Percentiles rank a stretch among this genome's conserved stretches.
Conservation (phyloP, 1,284 basidiomycete species). For the Trametes pubescens region DNA sequence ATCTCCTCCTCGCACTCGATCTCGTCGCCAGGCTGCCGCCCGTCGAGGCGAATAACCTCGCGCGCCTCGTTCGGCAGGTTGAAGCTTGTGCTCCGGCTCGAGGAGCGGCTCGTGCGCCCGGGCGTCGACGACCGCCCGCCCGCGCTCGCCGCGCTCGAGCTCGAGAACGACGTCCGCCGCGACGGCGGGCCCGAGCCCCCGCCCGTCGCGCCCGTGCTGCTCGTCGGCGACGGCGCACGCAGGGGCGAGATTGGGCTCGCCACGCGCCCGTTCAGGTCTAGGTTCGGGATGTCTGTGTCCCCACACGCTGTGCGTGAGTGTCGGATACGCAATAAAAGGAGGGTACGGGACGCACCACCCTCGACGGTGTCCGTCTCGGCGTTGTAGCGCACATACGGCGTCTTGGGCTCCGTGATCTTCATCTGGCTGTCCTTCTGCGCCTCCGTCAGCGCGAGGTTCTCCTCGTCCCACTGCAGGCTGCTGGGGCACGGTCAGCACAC, state of each 20-base stretch:
- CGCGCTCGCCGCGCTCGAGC: conserved; percentile 41
- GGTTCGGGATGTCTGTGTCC: conserved; percentile 69
- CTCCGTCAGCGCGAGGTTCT: conserved; percentile 89
- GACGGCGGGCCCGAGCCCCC: conserved; percentile 73
- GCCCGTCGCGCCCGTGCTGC: conserved; percentile 43
- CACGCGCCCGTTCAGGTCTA: conserved; percentile 56
- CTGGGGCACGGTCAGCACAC: conserved; percentile 17
- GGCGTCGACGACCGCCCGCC: conserved; percentile 54
- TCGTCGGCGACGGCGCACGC: conserved; percentile 40
- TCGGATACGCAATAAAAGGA: too few species aligned
- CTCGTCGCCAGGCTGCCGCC: conserved; percentile 57
- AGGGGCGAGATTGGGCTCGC: conserved; percentile 39
- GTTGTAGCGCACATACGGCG: conserved; percentile 93
- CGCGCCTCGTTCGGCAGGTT: conserved; percentile 76
- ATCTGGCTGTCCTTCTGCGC: conserved; percentile 93
- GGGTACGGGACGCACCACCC: conserved; percentile 61
- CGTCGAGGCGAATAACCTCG: conserved; percentile 56
- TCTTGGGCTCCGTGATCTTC: conserved; percentile 98
- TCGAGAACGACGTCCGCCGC: conserved; percentile 82
- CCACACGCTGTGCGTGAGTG: conserved; percentile 1
- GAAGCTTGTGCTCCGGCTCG: conserved; percentile 86
- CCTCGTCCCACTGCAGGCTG: conserved; percentile 91
- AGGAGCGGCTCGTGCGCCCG: conserved; percentile 65
- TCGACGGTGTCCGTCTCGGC: conserved; percentile 85
- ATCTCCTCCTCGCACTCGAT: conserved; percentile 82